Conservation (phyloP, 1,284 basidiomycete genomes). For the Inonotus obliquus region DNA sequence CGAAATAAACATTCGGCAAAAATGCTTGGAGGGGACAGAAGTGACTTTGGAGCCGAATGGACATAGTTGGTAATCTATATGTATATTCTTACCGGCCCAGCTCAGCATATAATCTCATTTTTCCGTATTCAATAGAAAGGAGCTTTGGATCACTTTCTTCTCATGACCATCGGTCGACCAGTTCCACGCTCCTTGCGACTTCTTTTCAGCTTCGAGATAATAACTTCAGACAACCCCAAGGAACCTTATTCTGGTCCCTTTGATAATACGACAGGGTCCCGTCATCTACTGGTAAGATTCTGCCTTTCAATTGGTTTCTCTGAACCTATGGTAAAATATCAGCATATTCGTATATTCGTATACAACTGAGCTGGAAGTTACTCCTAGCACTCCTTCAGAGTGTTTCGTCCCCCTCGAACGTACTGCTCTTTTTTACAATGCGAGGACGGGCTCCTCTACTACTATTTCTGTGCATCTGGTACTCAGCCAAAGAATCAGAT, state of each 20-base stretch:
- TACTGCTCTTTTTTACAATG: too few species aligned
- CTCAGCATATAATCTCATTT: neutral
- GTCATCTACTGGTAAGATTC: neutral
- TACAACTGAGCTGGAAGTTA: neutral
- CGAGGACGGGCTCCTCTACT: too few species aligned
- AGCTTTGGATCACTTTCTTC: neutral
- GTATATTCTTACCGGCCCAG: too few species aligned
- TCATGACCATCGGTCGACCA: neutral
- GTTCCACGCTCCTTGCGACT: neutral
- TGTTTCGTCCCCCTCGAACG: too few species aligned
- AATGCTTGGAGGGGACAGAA: too few species aligned
- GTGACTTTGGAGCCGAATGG: too few species aligned
- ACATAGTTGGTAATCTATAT: too few species aligned
- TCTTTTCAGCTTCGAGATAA: neutral
- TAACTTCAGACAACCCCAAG: neutral
- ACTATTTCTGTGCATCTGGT: neutral
- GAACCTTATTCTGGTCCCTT: neutral
- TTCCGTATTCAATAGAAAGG: neutral
- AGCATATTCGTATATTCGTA: neutral
- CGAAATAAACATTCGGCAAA: too few species aligned
- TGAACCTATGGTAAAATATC: too few species aligned
- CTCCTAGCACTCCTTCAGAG: neutral
- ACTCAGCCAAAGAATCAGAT: neutral
- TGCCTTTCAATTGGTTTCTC: neutral
- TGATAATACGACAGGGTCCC: neutral